phyloP scores from a whole-genome alignment of 192 early-diverging fungal genomes.

The Coemansia sp. region DNA sequence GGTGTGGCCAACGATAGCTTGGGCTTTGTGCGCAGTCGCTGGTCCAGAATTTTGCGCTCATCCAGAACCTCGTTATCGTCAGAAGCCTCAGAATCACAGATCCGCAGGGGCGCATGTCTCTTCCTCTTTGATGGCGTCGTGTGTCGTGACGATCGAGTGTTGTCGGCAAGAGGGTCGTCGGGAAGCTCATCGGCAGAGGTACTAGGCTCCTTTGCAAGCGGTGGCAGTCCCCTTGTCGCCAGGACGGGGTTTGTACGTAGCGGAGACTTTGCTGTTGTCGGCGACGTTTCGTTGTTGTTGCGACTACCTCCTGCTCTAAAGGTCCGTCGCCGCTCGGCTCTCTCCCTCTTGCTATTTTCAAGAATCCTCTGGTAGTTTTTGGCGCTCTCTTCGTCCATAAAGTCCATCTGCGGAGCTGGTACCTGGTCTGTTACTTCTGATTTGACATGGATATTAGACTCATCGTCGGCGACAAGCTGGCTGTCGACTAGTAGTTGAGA shows the following conservation, averaged over 20 bases:
- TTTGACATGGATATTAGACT: not conserved
- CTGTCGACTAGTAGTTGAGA: not conserved
- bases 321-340: not conserved
- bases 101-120: not conserved
- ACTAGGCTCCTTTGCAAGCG: not conserved
- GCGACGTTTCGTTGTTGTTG: not conserved
- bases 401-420: constrained; percentile 16
- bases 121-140: not conserved
- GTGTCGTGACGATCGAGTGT: not conserved
- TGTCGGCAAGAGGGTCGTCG: constrained; percentile 22
- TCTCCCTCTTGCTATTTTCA: constrained; percentile 6
- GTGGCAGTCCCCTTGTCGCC: not conserved
- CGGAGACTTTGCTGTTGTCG: not conserved
- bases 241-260: not conserved
- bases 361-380: constrained; percentile 42
- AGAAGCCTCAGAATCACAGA: constrained; percentile 38
- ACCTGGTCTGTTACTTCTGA: not conserved
- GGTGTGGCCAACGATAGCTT: not conserved
- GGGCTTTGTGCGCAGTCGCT: constrained; percentile 35
- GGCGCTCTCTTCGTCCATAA: constrained; percentile 56
- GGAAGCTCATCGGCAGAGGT: constrained; percentile 26
- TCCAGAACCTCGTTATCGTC: constrained; percentile 34
- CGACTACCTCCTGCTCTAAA: constrained; percentile 1
- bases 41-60: constrained; percentile 17
- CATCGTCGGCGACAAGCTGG: not conserved